A percentile compares a stretch with the other conserved stretches of the same genome.
Conservation (phyloP, 371 early-diverging fungal genomes). For the Chytridium lagenaria region DNA sequence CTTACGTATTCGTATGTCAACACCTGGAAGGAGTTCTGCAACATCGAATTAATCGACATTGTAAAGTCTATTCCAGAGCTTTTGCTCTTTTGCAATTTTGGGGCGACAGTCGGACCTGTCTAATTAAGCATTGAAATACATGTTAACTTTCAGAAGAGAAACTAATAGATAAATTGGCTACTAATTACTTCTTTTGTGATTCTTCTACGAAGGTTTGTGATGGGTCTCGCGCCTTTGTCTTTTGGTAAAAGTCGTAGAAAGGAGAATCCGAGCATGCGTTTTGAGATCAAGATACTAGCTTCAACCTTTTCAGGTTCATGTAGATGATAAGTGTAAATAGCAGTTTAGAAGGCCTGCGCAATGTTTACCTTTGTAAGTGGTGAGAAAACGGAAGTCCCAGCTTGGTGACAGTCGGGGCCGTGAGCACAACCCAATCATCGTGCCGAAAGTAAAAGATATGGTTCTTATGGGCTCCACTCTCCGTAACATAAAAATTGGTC, state of each 20-base stretch:
- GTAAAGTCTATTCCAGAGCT: constrained; percentile 10
- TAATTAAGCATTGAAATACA: too few relatives aligned
- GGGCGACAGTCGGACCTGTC: too few relatives aligned
- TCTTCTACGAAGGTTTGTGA: constrained; percentile 64
- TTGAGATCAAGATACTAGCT: neutral
- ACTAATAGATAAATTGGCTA: too few relatives aligned
- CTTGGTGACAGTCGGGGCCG: constrained; percentile 47
- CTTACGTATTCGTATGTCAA: constrained; percentile 58
- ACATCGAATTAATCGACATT: constrained; percentile 45
- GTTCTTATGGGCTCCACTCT: constrained; percentile 60
- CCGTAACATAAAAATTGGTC: constrained; percentile 78
- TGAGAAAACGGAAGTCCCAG: constrained; percentile 37
- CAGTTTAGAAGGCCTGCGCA: neutral
- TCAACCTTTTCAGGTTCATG: too few relatives aligned
- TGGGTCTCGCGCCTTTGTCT: constrained; percentile 65
- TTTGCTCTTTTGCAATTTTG: neutral
- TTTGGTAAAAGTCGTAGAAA: constrained; percentile 75
- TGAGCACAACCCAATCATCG: constrained; percentile 71
- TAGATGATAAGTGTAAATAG: neutral
- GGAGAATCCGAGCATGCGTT: constrained; percentile 54
- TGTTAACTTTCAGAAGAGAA: too few relatives aligned
- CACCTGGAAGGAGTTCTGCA: constrained; percentile 55
- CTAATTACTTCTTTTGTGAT: constrained; percentile 1
- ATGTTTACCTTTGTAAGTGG: neutral
- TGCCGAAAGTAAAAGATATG: constrained; percentile 76